These are phyloP conservation scores for Pyricularia pennisetigena DNA, from an alignment of 2,329 filamentous ascomycete genomes.

Conservation along the genomic window DNA sequence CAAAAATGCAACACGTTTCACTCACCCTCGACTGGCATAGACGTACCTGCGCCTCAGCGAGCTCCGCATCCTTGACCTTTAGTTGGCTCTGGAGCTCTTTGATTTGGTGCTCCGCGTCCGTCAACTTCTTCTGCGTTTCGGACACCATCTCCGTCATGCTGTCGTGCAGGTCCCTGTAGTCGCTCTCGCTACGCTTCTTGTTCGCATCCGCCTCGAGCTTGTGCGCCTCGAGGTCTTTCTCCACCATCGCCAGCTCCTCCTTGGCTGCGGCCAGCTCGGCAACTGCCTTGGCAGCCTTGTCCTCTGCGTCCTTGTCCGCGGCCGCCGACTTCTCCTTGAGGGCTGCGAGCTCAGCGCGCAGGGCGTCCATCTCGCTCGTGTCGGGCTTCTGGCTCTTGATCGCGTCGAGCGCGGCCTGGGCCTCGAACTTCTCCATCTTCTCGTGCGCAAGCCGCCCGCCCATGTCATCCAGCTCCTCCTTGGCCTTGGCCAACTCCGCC, in stretches of 20 bases:
- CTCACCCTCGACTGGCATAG: slow-evolving; percentile 1
- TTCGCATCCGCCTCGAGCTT: slow-evolving; percentile 40
- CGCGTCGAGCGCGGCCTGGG: slow-evolving; percentile 51
- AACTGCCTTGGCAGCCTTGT: slow-evolving; percentile 25
- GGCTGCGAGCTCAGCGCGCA: slow-evolving; percentile 38
- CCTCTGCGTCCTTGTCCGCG: slow-evolving; percentile 19
- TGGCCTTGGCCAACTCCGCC: slow-evolving; percentile 31
- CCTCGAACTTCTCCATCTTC: slow-evolving; percentile 50
- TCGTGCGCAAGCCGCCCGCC: slow-evolving; percentile 45
- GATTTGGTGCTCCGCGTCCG: slow-evolving; percentile 35
- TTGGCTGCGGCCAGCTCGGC: slow-evolving; percentile 25
- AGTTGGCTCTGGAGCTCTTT: slow-evolving; percentile 43
- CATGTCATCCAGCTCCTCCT: slow-evolving; percentile 38
- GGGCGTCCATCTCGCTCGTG: slow-evolving; percentile 40
- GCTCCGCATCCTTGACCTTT: slow-evolving; percentile 54
- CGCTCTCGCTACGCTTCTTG: slow-evolving; percentile 44
- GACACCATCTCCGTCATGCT: slow-evolving; percentile 51
- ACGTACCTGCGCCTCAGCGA: slow-evolving; percentile 49
- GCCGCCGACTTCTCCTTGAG: slow-evolving; percentile 30
- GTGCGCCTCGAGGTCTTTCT: slow-evolving; percentile 44
- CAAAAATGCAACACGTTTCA: not conserved
- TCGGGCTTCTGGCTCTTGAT: slow-evolving; percentile 45
- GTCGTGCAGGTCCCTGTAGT: slow-evolving; percentile 55
- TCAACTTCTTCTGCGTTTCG: slow-evolving; percentile 35
- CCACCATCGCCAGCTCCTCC: slow-evolving; percentile 35